Conservation (phyloP, 768 basidiomycete genomes). For the Boletales sp. region DNA sequence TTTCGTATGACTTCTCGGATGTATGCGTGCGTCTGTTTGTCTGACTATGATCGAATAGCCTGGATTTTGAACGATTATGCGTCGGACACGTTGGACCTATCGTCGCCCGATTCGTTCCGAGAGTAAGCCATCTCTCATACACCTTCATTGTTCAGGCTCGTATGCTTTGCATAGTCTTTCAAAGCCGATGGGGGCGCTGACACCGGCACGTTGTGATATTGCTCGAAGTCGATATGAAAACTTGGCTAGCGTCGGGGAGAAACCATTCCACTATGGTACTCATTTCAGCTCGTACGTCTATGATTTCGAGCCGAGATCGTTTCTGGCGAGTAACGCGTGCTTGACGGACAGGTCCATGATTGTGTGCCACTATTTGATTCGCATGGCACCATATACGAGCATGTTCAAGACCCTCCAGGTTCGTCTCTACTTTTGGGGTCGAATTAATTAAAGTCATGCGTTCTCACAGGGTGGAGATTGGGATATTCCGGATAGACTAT, state of each 20-base stretch:
- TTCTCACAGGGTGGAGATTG: slow-evolving; percentile 79
- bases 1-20: slow-evolving; percentile 54
- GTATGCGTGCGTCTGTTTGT: neutral
- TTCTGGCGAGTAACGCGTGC: neutral
- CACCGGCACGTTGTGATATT: slow-evolving; percentile 66
- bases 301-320: neutral
- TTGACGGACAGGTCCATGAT: slow-evolving; percentile 67
- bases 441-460: neutral
- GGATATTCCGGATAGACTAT: slow-evolving; percentile 87
- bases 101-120: slow-evolving; percentile 57
- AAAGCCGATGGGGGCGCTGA: slow-evolving; percentile 89
- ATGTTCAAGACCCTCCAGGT: slow-evolving; percentile 91
- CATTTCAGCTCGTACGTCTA: slow-evolving; percentile 73
- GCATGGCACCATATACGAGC: slow-evolving; percentile 85
- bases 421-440: slow-evolving; percentile 4
- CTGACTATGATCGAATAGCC: slow-evolving; percentile 41
- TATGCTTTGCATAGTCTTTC: slow-evolving; percentile 50
- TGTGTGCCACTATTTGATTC: slow-evolving; percentile 90
- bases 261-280: slow-evolving; percentile 90
- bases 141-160: neutral
- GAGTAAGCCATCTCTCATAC: slow-evolving; percentile 49
- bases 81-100: slow-evolving; percentile 65
- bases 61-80: slow-evolving; percentile 89
- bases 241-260: slow-evolving; percentile 75
- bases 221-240: slow-evolving; percentile 73